A percentile compares a stretch with the other conserved stretches of the same genome.
These are phyloP conservation scores for Candida tetrigidarum DNA, from an alignment of 1,139 yeast genomes.

Conservation along the genomic window DNA sequence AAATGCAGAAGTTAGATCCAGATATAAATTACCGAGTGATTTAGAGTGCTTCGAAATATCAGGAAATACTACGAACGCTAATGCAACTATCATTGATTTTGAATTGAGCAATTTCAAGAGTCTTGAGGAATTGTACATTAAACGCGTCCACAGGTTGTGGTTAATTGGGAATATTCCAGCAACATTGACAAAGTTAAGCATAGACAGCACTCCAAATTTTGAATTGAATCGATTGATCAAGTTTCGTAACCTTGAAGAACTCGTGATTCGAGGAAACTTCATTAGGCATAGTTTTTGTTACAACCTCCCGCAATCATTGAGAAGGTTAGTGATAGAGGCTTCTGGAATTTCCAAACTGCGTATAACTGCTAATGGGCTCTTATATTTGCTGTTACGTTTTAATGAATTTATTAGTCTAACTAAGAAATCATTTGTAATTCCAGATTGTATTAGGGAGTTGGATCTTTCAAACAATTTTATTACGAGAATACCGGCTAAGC, in stretches of 20 bases:
- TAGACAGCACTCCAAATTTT: not conserved
- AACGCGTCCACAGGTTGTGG: not conserved
- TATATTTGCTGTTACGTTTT: too few species aligned
- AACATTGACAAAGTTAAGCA: not conserved
- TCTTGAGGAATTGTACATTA: not conserved
- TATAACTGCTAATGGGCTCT: too few species aligned
- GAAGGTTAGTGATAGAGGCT: too few species aligned
- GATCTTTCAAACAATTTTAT: too few species aligned
- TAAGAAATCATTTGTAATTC: too few species aligned
- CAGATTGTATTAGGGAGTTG: too few species aligned
- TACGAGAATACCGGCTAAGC: too few species aligned
- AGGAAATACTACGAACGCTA: not conserved
- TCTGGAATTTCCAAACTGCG: too few species aligned
- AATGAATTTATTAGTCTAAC: too few species aligned
- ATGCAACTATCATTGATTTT: not conserved
- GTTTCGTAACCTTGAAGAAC: not conserved
- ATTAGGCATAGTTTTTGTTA: too few species aligned
- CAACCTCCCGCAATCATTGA: too few species aligned
- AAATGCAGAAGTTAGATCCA: not conserved
- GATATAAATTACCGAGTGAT: not conserved
- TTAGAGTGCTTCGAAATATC: not conserved
- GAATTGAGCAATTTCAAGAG: not conserved
- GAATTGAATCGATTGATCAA: not conserved
- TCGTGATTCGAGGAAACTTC: too few species aligned
- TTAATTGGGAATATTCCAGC: not conserved